These are phyloP conservation scores for Vairimorpha ceranae DNA, from an alignment of 371 early-diverging fungal species.

Conservation along the genomic window DNA sequence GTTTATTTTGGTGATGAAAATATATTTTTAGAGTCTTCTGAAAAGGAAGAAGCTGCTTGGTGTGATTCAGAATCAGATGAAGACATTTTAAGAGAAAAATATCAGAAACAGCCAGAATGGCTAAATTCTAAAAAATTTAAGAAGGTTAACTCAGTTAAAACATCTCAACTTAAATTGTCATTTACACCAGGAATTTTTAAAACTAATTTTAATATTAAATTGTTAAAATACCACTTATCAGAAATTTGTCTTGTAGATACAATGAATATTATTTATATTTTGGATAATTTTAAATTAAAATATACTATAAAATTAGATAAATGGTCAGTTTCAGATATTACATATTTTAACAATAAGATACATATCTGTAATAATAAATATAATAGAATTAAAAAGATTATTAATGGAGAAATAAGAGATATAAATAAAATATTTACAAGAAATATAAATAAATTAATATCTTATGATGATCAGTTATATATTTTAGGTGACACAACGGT, in stretches of 20 bases:
- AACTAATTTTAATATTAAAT: constrained; percentile 42
- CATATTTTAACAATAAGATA: constrained; percentile 13
- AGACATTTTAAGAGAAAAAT: constrained; percentile 8
- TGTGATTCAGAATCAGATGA: constrained; percentile 40
- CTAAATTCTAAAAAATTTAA: constrained; percentile 23
- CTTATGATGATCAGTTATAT: neutral
- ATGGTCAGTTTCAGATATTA: constrained; percentile 36
- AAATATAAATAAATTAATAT: constrained; percentile 3
- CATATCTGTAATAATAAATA: constrained; percentile 18
- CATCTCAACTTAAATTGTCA: constrained; percentile 10
- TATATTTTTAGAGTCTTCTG: constrained; percentile 28
- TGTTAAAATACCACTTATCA: constrained; percentile 18
- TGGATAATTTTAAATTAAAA: constrained; percentile 22
- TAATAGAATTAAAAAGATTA: constrained; percentile 12
- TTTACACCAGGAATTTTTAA: constrained; percentile 31
- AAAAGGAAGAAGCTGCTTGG: constrained; percentile 29
- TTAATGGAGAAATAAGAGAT: neutral
- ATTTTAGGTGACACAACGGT: neutral
- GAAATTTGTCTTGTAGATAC: constrained; percentile 42
- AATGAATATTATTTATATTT: constrained; percentile 48
- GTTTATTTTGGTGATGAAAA: constrained; percentile 29
- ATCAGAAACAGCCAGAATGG: constrained; percentile 22
- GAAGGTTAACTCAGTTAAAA: constrained; percentile 17
- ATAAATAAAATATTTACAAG: neutral
- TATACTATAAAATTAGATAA: constrained; percentile 40